Percentiles rank a stretch among this genome's conserved stretches.
Evolutionary conservation across 2,329 filamentous ascomycete species (phyloP).

Genomic region (Sporothrix protearum): DNA sequence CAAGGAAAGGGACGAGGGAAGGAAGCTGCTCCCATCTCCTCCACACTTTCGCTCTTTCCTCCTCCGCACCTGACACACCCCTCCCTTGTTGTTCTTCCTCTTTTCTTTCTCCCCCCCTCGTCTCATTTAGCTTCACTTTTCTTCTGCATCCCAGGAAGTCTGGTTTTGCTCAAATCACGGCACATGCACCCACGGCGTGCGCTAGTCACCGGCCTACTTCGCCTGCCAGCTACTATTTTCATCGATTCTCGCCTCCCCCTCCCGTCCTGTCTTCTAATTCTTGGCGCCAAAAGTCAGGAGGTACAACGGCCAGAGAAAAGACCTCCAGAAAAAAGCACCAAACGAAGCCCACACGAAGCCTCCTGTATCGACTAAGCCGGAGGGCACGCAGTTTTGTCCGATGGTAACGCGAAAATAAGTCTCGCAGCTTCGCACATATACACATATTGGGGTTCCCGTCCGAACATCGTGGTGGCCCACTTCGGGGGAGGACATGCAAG

Average conservation of each 20-base stretch:
- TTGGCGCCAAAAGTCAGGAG: slow-evolving; percentile 7
- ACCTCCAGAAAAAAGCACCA: not conserved
- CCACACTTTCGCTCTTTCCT: not conserved
- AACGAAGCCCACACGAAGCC: not conserved
- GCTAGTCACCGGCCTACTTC: slow-evolving; percentile 4
- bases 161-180: not conserved
- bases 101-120: not conserved
- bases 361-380: not conserved
- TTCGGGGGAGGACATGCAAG: not conserved
- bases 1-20: not conserved
- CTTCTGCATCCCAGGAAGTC: not conserved
- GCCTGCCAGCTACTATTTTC: slow-evolving; percentile 8
- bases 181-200: not conserved
- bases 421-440: not conserved
- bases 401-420: not conserved
- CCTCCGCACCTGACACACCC: slow-evolving; percentile 4
- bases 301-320: not conserved
- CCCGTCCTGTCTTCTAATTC: not conserved
- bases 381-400: not conserved
- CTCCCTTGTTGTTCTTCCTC: not conserved
- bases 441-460: not conserved
- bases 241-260: slow-evolving; percentile 5
- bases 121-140: slow-evolving; percentile 5
- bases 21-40: slow-evolving; percentile 9
- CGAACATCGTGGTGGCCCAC: not conserved